Percentiles rank a stretch among this genome's conserved stretches.
Conservation (phyloP, 2,329 filamentous ascomycete species). For the Daldinia sp. region DNA sequence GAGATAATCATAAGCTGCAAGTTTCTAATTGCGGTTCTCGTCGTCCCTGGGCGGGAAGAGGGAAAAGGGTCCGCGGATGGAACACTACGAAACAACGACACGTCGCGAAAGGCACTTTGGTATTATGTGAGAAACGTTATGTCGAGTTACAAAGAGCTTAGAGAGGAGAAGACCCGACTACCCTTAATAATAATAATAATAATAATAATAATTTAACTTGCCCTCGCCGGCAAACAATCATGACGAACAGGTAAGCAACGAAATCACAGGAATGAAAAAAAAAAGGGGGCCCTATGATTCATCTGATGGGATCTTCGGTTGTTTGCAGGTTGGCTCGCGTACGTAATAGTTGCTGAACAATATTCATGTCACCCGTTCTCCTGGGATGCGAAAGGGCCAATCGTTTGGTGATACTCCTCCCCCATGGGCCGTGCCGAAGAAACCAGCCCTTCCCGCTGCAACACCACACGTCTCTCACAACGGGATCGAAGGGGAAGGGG, state of each 20-base stretch:
- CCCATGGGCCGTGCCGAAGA: constrained; percentile 18
- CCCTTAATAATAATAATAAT: neutral
- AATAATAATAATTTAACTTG: constrained; percentile 19
- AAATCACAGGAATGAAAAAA: constrained; percentile 16
- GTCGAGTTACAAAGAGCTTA: constrained; percentile 21
- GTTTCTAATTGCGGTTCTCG: constrained; percentile 24
- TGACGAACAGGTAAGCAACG: constrained; percentile 7
- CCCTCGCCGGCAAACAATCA: constrained; percentile 14
- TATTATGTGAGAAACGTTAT: constrained; percentile 43
- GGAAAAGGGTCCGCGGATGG: constrained; percentile 31
- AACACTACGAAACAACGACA: constrained; percentile 40
- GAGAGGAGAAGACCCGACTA: constrained; percentile 3
- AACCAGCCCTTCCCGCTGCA: constrained; percentile 12
- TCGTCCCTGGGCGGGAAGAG: constrained; percentile 18
- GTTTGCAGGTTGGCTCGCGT: constrained; percentile 38
- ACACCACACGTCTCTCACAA: constrained; percentile 17
- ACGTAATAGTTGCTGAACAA: constrained; percentile 36
- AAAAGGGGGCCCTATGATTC: constrained; percentile 25
- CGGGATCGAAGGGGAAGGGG: constrained; percentile 4
- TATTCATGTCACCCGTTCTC: constrained; percentile 36
- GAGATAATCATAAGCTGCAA: constrained; percentile 7
- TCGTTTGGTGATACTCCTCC: neutral
- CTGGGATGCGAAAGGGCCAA: constrained; percentile 27
- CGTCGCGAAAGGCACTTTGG: constrained; percentile 28
- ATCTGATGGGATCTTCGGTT: constrained; percentile 36